phyloP scores from a whole-genome alignment of 371 early-diverging fungal species.

The Nematocida major region DNA sequence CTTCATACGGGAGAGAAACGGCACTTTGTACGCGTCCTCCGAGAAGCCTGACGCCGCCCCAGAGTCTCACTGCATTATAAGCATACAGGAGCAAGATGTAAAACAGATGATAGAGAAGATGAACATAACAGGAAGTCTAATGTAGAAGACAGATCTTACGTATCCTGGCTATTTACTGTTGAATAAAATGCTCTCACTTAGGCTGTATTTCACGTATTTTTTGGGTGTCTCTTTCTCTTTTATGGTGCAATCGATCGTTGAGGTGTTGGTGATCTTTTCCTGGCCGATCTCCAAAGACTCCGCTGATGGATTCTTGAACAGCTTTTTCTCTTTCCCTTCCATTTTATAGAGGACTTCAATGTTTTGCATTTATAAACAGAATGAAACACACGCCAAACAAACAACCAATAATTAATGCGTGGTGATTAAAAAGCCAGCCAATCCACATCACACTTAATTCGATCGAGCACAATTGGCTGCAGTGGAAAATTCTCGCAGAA shows the following conservation, averaged over 20 bases:
- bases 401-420: conserved; percentile 11
- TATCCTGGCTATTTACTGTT: conserved; percentile 17
- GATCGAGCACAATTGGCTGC: no score
- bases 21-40: background rate
- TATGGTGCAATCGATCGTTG: background rate
- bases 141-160: background rate
- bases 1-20: background rate
- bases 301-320: conserved; percentile 4
- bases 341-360: background rate
- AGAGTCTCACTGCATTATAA: conserved; percentile 23
- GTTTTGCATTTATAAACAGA: background rate
- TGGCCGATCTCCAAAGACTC: background rate
- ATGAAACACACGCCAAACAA: conserved; percentile 2
- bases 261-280: background rate
- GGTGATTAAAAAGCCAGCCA: no score
- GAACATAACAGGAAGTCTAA: background rate
- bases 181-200: conserved; percentile 38
- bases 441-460: no score
- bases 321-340: background rate
- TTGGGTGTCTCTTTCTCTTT: background rate
- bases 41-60: background rate
- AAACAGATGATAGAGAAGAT: background rate
- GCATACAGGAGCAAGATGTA: conserved; percentile 8
- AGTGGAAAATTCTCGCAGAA: no score
- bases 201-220: conserved; percentile 14